Base-by-base conservation (phyloP, 2,329 filamentous ascomycete genomes). In the Fusarium paranaense region DNA sequence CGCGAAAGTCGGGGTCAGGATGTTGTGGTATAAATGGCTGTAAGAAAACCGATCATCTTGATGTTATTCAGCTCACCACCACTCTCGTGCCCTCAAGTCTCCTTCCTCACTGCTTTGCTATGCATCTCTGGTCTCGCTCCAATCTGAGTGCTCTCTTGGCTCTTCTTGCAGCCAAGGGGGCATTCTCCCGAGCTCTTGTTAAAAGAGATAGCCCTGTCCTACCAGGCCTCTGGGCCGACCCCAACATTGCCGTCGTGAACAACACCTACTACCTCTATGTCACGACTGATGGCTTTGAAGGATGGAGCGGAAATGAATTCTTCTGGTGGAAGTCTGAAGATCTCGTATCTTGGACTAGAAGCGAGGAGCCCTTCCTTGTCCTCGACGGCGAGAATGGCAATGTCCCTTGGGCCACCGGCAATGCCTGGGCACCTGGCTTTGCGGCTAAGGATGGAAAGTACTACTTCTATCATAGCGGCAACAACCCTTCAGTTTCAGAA, bases 381-480 rank as follows among this genome's bases (percentile, higher is more conserved):
- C 82, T 88, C 2, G 82, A 87, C 47, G 85, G 85, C n/a, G 79
- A 81, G 0, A 79, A 77, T 27, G 85, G 86, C 13, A 87, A 91
- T 66, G 86, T 93, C 1, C 90, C 90, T 2, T 93, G 91, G 91
- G 90, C 90, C 0, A 87, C 85, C 1, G 91, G 91, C 69, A 91
- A 92, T 74, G 87, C 91, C 5, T 93, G 91, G 91, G 91, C 91
- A 0, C 91, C 91, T 0, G 90, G 91, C 61, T 91, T 91, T 3
- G 89, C 89, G 1, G 81, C 84, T 58, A 89, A 88, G 59, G 83
- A 89, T 67, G 89, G 89, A 0, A 90, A 90, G 81, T 93, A 89
- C 81, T 92, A 91, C 75, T 88, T 93, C 32, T 92, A 90, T 80
- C 92, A 91, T 80, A 87, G 83, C 40, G 86, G 86, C 0, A 79